A percentile compares a stretch with the other conserved stretches of the same genome.
Conservation (phyloP, 1,139 yeast species). For the Ogataea hybrid region DNA sequence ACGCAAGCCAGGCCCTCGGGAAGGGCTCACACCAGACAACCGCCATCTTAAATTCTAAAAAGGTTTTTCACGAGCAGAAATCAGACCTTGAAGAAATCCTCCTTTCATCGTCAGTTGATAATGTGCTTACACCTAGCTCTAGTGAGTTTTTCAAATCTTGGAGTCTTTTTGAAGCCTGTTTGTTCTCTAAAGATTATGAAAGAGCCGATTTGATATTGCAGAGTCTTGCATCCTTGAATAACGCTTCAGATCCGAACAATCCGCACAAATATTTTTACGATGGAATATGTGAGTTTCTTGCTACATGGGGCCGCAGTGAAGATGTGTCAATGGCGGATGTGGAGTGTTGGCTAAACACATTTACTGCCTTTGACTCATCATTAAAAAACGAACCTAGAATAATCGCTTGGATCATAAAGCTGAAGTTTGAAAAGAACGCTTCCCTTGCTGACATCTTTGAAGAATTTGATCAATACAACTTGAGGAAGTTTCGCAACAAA, state of each 20-base stretch:
- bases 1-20: slow-evolving; percentile 4
- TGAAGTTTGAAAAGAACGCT: slow-evolving; percentile 25
- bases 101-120: slow-evolving; percentile 25
- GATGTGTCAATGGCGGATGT: slow-evolving; percentile 27
- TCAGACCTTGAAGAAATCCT: slow-evolving; percentile 16
- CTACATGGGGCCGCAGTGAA: slow-evolving; percentile 39
- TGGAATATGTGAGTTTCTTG: slow-evolving; percentile 50
- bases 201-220: slow-evolving; percentile 68
- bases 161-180: slow-evolving; percentile 77
- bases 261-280: slow-evolving; percentile 35
- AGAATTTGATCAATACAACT: slow-evolving; percentile 22
- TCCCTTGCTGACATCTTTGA: slow-evolving; percentile 15
- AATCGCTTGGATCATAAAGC: slow-evolving; percentile 31
- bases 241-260: slow-evolving; percentile 33
- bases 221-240: slow-evolving; percentile 38
- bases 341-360: slow-evolving; percentile 26
- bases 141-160: slow-evolving; percentile 62
- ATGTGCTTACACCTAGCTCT: slow-evolving; percentile 26
- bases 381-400: slow-evolving; percentile 27
- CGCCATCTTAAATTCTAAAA: slow-evolving; percentile 13
- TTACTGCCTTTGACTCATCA: slow-evolving; percentile 14
- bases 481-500: slow-evolving; percentile 17
- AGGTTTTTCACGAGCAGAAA: neutral
- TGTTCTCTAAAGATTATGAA: slow-evolving; percentile 62
- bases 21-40: slow-evolving; percentile 3